Conservation (phyloP, 1,284 basidiomycete species). For the Gomphus bonarii region DNA sequence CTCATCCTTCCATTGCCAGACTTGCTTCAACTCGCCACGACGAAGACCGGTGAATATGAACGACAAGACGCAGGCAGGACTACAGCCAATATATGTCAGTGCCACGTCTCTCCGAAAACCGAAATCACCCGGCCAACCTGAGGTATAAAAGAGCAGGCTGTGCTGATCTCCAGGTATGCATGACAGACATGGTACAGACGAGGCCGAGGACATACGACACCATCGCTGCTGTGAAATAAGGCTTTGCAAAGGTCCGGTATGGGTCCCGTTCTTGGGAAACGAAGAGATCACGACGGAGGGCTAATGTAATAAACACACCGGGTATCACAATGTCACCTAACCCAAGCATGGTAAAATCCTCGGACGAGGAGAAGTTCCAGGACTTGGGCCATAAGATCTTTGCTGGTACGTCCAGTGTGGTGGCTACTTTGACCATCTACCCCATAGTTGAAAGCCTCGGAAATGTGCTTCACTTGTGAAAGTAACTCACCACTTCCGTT, state of each 20-base stretch:
- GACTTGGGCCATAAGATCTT: conserved; percentile 84
- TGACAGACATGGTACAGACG: conserved; percentile 73
- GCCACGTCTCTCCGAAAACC: background rate
- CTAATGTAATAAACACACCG: conserved; percentile 83
- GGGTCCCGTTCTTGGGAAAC: conserved; percentile 26
- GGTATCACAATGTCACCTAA: conserved; percentile 88
- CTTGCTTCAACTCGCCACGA: conserved; percentile 48
- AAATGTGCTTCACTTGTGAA: too few relatives aligned
- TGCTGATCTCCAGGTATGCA: conserved; percentile 73
- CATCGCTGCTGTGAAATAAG: conserved; percentile 73
- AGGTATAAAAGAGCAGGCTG: conserved; percentile 94
- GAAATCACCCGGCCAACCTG: conserved; percentile 39
- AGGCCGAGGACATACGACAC: conserved; percentile 75
- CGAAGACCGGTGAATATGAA: conserved; percentile 42
- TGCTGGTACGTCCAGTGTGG: conserved; percentile 88
- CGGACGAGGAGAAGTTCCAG: conserved; percentile 37
- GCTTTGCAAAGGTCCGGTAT: conserved; percentile 31
- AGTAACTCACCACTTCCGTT: conserved; percentile 58
- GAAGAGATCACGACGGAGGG: conserved; percentile 78
- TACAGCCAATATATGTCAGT: conserved; percentile 20
- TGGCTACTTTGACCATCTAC: conserved; percentile 90
- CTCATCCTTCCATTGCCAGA: conserved; percentile 55
- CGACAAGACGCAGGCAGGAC: conserved; percentile 59
- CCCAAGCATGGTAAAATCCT: conserved; percentile 86
- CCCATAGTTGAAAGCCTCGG: conserved; percentile 9